A percentile compares a stretch with the other conserved stretches of the same genome.
Conservation (phyloP, 805 yeast genomes). For the Candida tibetensis region DNA sequence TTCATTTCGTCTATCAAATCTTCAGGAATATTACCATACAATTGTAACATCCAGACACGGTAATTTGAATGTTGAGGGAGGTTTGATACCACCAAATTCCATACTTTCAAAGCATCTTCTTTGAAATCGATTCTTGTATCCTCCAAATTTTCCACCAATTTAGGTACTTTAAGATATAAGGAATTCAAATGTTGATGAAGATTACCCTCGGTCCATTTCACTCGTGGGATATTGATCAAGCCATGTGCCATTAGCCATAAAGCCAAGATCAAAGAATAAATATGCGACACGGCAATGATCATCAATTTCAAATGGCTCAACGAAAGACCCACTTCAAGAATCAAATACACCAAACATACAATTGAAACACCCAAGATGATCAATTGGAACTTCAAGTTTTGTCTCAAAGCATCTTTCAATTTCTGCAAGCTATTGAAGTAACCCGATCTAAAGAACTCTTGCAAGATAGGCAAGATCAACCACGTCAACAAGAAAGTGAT, state of each 20-base stretch:
- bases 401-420: constrained; percentile 54
- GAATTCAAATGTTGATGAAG: constrained; percentile 27
- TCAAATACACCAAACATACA: constrained; percentile 57
- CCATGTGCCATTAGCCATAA: constrained; percentile 88
- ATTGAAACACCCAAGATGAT: constrained; percentile 52
- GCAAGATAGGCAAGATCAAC: constrained; percentile 69
- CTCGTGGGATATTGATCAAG: constrained; percentile 61
- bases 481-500: constrained; percentile 75
- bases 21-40: constrained; percentile 45
- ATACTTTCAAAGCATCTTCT: constrained; percentile 61
- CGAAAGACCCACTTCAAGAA: constrained; percentile 51
- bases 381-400: constrained; percentile 60
- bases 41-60: constrained; percentile 63
- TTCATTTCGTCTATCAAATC: constrained; percentile 33
- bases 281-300: constrained; percentile 73
- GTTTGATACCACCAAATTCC: constrained; percentile 41
- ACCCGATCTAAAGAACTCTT: constrained; percentile 72
- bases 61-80: constrained; percentile 35
- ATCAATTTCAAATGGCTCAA: constrained; percentile 59
- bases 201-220: constrained; percentile 37
- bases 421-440: constrained; percentile 47
- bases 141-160: constrained; percentile 54
- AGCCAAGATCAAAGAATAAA: constrained; percentile 70
- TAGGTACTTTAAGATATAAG: constrained; percentile 55
- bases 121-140: constrained; percentile 62